These are phyloP conservation scores for Fusarium nematophilum DNA, from an alignment of 2,329 filamentous ascomycete genomes.

Conservation along the genomic window DNA sequence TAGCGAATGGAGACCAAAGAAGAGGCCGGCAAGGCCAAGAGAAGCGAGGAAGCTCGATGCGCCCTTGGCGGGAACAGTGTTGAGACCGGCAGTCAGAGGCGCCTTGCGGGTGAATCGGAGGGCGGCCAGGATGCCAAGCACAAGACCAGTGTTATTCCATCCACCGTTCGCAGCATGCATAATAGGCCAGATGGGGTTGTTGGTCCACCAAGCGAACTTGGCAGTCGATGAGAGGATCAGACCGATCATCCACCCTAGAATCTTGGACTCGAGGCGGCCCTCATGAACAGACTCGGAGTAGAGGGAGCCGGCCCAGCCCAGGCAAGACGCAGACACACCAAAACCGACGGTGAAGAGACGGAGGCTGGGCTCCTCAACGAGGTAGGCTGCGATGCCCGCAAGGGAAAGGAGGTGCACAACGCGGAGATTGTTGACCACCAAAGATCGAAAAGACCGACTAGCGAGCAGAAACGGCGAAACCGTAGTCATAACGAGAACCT, in stretches of 20 bases:
- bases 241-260: constrained; percentile 84
- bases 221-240: constrained; percentile 86
- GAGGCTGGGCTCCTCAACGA: constrained; percentile 75
- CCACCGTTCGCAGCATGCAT: constrained; percentile 92
- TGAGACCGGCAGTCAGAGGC: constrained; percentile 57
- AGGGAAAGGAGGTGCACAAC: constrained; percentile 82
- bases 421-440: constrained; percentile 76
- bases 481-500: constrained; percentile 87
- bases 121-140: constrained; percentile 79
- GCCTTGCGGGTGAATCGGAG: constrained; percentile 78
- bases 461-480: constrained; percentile 83
- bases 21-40: constrained; percentile 81
- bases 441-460: constrained; percentile 73
- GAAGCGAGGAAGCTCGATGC: constrained; percentile 79
- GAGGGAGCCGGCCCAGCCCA: constrained; percentile 87
- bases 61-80: constrained; percentile 55
- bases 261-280: constrained; percentile 80
- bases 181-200: constrained; percentile 97
- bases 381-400: constrained; percentile 81
- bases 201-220: constrained; percentile 94
- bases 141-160: constrained; percentile 86
- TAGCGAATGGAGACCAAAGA: constrained; percentile 92
- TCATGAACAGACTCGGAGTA: constrained; percentile 81
- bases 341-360: constrained; percentile 87
- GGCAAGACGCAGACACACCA: constrained; percentile 80